A percentile compares a stretch with the other conserved stretches of the same genome.
Conservation (phyloP, 2,329 filamentous ascomycete genomes). For the Fusarium sp. region DNA sequence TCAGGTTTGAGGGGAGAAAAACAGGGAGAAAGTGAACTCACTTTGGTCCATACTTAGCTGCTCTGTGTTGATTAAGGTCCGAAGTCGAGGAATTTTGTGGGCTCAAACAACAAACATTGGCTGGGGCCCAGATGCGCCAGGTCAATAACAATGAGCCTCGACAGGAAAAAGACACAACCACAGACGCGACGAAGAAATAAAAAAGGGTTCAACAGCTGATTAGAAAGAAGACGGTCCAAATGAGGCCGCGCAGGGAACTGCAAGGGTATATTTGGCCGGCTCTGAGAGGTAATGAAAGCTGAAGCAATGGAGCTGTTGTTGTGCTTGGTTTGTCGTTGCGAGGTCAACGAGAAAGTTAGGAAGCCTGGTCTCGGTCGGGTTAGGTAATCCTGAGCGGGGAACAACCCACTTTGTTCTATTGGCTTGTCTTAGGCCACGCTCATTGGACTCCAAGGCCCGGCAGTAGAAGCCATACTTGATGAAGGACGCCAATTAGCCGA, state of each 20-base stretch:
- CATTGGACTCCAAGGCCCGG: conserved; percentile 10
- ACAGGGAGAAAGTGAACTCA: conserved; percentile 50
- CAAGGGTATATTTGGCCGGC: conserved; percentile 46
- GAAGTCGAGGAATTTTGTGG: conserved; percentile 49
- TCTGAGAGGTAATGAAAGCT: conserved; percentile 46
- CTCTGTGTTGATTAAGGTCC: conserved; percentile 49
- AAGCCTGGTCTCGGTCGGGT: conserved; percentile 35
- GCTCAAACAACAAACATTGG: conserved; percentile 59
- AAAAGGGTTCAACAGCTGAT: conserved; percentile 14
- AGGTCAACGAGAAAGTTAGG: conserved; percentile 56
- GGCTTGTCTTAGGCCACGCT: conserved; percentile 21
- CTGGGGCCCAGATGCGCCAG: conserved; percentile 50
- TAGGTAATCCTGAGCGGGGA: conserved; percentile 40
- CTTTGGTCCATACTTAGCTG: conserved; percentile 54
- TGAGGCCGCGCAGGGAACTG: conserved; percentile 31
- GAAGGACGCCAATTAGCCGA: conserved; percentile 45
- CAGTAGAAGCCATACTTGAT: conserved; percentile 9
- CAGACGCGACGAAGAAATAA: conserved; percentile 35
- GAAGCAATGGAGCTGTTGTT: conserved; percentile 53
- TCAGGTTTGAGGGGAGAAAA: conserved; percentile 26
- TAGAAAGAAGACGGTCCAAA: conserved; percentile 23
- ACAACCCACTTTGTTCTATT: conserved; percentile 29
- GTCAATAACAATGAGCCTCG: conserved; percentile 45
- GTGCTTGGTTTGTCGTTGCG: conserved; percentile 60
- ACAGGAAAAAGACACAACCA: conserved; percentile 22